These are phyloP conservation scores for Wallacemonas sp. DNA, from an alignment of 208 protist species.

Conservation along the genomic window DNA sequence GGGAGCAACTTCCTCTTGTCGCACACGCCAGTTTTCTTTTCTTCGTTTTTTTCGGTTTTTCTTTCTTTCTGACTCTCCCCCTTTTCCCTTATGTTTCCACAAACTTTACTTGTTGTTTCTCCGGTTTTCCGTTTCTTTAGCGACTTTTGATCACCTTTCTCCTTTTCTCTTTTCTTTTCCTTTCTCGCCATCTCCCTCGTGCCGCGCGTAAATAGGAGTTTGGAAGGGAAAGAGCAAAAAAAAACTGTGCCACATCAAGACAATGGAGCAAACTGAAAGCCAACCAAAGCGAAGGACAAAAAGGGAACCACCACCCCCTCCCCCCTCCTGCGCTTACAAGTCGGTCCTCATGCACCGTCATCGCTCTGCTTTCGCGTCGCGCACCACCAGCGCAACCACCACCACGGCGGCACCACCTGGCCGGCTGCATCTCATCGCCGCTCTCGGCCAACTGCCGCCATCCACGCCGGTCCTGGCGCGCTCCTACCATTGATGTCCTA, in stretches of 20 bases:
- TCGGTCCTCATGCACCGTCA: too few species aligned
- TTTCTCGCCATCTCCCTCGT: background rate
- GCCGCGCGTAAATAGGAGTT: background rate
- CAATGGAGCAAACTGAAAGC: background rate
- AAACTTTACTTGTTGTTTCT: background rate
- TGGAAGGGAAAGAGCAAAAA: background rate
- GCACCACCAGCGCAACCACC: too few species aligned
- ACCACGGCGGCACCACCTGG: too few species aligned
- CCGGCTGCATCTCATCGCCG: too few species aligned
- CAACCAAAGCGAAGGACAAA: too few species aligned
- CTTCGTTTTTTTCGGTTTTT: constrained; percentile 20
- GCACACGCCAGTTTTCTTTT: background rate
- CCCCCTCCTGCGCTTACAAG: too few species aligned
- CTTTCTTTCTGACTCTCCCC: constrained; percentile 8
- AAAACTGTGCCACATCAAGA: background rate
- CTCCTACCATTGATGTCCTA: too few species aligned
- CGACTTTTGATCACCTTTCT: background rate
- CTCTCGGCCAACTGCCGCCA: too few species aligned
- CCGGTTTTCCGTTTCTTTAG: background rate
- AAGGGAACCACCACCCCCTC: too few species aligned
- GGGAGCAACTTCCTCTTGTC: background rate
- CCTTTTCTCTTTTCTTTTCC: background rate
- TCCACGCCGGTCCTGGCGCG: too few species aligned
- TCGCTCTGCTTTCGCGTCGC: too few species aligned
- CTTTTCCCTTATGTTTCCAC: background rate